phyloP scores from a whole-genome alignment of 2,329 filamentous ascomycete species.

The Rutstroemia sp. region DNA sequence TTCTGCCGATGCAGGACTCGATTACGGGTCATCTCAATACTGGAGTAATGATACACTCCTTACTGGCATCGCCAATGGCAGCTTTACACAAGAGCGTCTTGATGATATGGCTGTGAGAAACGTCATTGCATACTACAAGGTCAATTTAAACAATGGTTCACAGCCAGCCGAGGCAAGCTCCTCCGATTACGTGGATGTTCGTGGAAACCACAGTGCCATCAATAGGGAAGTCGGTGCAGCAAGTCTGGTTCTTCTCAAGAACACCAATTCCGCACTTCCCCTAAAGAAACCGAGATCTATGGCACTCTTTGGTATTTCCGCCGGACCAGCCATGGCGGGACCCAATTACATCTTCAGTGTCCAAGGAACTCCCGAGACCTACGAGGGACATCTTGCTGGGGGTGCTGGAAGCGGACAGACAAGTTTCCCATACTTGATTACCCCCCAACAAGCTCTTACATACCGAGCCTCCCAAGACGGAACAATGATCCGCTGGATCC shows the following conservation, averaged over 20 bases:
- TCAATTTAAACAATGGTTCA: conserved; percentile 34
- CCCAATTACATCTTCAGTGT: conserved; percentile 56
- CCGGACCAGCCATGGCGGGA: conserved; percentile 45
- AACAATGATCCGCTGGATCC: not conserved
- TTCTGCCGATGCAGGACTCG: conserved; percentile 26
- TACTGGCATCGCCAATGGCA: conserved; percentile 80
- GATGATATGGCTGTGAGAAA: conserved; percentile 91
- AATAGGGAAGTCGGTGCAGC: conserved; percentile 62
- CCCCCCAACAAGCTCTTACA: conserved; percentile 64
- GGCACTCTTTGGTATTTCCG: conserved; percentile 41
- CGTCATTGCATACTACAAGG: conserved; percentile 60
- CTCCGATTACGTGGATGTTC: conserved; percentile 65
- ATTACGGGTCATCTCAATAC: conserved; percentile 39
- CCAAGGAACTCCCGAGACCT: not conserved
- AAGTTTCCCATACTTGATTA: conserved; percentile 68
- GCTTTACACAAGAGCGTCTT: conserved; percentile 76
- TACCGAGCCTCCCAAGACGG: conserved; percentile 53
- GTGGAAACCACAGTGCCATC: conserved; percentile 60
- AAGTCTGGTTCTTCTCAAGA: conserved; percentile 47
- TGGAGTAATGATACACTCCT: conserved; percentile 81
- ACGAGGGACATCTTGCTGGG: conserved; percentile 47
- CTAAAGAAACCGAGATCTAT: conserved; percentile 32
- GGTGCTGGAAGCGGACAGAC: conserved; percentile 63
- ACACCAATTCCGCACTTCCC: conserved; percentile 37
- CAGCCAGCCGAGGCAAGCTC: conserved; percentile 30